These are phyloP conservation scores for Colletotrichum magnum DNA, from an alignment of 2,329 filamentous ascomycete species.

Conservation along the genomic window DNA sequence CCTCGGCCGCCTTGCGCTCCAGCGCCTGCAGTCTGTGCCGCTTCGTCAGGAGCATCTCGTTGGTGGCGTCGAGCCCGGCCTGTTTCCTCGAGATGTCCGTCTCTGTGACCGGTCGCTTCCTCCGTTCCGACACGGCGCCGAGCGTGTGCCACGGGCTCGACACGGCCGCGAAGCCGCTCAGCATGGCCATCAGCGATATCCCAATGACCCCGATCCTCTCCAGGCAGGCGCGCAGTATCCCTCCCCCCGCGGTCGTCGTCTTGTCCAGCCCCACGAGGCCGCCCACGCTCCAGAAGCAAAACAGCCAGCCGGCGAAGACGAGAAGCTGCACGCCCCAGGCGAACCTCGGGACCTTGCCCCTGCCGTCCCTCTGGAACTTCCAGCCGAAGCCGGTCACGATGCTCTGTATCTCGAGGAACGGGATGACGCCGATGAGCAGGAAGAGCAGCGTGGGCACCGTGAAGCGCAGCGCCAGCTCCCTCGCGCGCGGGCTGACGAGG, in stretches of 20 bases:
- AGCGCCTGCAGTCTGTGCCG: conserved; percentile 79
- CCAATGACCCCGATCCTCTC: conserved; percentile 87
- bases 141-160: conserved; percentile 90
- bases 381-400: conserved; percentile 71
- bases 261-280: conserved; percentile 65
- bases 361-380: conserved; percentile 72
- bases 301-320: conserved; percentile 78
- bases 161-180: conserved; percentile 93
- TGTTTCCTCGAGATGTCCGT: conserved; percentile 83
- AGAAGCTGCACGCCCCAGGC: conserved; percentile 75
- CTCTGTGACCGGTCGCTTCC: conserved; percentile 75
- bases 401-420: conserved; percentile 83
- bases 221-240: conserved; percentile 68
- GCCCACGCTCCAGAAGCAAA: conserved; percentile 83
- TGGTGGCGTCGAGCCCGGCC: conserved; percentile 82
- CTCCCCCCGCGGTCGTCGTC: conserved; percentile 41
- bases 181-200: conserved; percentile 86
- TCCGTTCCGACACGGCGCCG: conserved; percentile 68
- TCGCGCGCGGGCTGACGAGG: conserved; percentile 76
- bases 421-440: conserved; percentile 81
- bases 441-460: conserved; percentile 81
- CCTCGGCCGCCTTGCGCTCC: conserved; percentile 70
- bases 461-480: conserved; percentile 76
- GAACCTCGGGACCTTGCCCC: conserved; percentile 68
- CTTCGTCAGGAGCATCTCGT: conserved; percentile 84